Conservation (phyloP, 371 early-diverging fungal species). For the Dinochytrium kinnereticum region DNA sequence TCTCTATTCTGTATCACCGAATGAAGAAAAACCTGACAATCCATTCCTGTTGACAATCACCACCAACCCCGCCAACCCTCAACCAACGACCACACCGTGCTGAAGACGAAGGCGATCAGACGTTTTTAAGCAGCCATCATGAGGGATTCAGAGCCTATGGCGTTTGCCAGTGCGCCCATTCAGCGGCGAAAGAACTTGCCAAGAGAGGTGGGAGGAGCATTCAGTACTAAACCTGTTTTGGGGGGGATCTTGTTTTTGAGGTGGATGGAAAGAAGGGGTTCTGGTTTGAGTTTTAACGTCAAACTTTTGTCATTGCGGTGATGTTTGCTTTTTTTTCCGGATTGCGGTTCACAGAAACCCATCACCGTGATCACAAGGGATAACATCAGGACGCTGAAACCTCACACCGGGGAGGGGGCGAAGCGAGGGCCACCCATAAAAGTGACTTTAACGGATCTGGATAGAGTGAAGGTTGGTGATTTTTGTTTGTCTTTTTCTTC, state of each 20-base stretch:
- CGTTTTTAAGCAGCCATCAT: not conserved
- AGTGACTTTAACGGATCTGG: slow-evolving; percentile 32
- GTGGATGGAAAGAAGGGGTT: too few species aligned
- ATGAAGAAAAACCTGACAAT: too few species aligned
- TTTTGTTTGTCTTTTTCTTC: not conserved
- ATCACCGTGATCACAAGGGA: slow-evolving; percentile 61
- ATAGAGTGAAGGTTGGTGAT: slow-evolving; percentile 40
- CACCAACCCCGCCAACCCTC: too few species aligned
- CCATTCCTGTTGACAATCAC: too few species aligned
- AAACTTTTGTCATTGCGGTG: too few species aligned
- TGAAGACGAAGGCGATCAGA: not conserved
- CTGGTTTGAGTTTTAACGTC: too few species aligned
- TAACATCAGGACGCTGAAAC: slow-evolving; percentile 57
- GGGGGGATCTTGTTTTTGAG: too few species aligned
- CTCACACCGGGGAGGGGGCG: slow-evolving; percentile 42
- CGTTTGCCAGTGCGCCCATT: not conserved
- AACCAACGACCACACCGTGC: too few species aligned
- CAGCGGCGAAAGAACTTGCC: not conserved
- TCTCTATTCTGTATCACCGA: too few species aligned
- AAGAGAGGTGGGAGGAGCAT: not conserved
- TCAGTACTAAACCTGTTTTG: too few species aligned
- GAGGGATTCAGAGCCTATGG: slow-evolving; percentile 8
- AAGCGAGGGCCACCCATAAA: slow-evolving; percentile 33
- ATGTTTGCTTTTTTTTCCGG: not conserved
- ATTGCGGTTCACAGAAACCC: slow-evolving; percentile 33